Evolutionary conservation across 192 early-diverging fungal genomes (phyloP), one percentile per base, ranked within the genome.

Genomic region (Backusella macrospora): DNA sequence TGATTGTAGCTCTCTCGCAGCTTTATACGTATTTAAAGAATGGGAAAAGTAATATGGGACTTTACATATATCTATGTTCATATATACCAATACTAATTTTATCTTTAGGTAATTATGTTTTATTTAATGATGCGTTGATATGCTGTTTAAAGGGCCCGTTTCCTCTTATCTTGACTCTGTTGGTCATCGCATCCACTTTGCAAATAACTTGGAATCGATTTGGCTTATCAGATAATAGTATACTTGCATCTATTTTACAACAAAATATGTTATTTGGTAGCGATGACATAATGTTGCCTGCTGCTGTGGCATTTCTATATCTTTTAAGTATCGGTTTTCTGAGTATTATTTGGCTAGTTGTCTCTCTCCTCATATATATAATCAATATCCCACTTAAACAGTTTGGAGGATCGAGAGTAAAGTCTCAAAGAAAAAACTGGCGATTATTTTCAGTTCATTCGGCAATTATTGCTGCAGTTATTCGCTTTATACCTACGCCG

Each of bases 11-110:
- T 34, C 42, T 68, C 14, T 68, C 67, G 1, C 67, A 68, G 15
- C 26, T 68, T 3, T 68, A 68, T 15, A 16, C 67, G 5, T 68
- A 68, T 34, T 29, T 45, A 29, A 46, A 47, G 5, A 68, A 68
- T 47, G 67, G 67, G 16, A 68, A 68, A 46, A 42, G 67, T 68
- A 68, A n/a, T 15, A 13, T 45, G 21, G 21, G 8, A 42, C 2
- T 12, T 26, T 14, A 6, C 8, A 21, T 66, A 21, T 1, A 43
- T 12, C 21, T 40, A 5, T 40, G n/a, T 15, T n/a, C 0, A 34
- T 34, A 34, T 59, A 59, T 15, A 42, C 12, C 4, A 12, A 4
- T 16, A 29, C 10, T 34, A 65, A 38, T 34, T 9, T 68, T n/a
- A 46, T 59, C 52, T 59, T 5, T 47, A 68, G 67, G 45, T 34